These are phyloP conservation scores for Macrotyloma uniflorum DNA, from an alignment of 306 rosid genomes.

Conservation along the genomic window DNA sequence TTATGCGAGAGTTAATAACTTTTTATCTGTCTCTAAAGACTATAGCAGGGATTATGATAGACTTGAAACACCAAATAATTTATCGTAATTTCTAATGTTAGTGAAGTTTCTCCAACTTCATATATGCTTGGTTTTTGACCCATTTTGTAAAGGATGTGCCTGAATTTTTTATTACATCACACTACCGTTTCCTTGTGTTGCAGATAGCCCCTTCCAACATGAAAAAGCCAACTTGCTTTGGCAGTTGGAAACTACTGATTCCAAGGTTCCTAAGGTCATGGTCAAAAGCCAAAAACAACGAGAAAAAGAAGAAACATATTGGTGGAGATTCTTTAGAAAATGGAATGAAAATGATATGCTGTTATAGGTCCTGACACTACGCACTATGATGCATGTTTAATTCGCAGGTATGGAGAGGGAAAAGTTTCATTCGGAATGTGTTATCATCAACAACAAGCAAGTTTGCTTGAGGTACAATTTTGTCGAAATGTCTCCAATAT, in stretches of 20 bases:
- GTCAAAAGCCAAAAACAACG: constrained; percentile 24
- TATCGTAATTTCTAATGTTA: neutral
- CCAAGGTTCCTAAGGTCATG: constrained; percentile 50
- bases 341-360: neutral
- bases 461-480: constrained; percentile 28
- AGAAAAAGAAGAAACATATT: constrained; percentile 41
- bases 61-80: too few relatives aligned
- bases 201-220: constrained; percentile 39
- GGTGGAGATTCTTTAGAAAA: constrained; percentile 11
- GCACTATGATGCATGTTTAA: constrained; percentile 3
- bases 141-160: neutral
- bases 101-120: too few relatives aligned
- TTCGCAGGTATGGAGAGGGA: constrained; percentile 43
- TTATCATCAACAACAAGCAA: constrained; percentile 24
- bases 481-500: neutral
- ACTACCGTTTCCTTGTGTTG: neutral
- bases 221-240: constrained; percentile 51
- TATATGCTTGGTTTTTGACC: neutral
- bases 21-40: too few relatives aligned
- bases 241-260: constrained; percentile 49
- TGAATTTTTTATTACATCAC: neutral
- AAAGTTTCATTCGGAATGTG: neutral
- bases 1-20: too few relatives aligned
- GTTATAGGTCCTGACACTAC: neutral
- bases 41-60: too few relatives aligned